A percentile compares a stretch with the other conserved stretches of the same genome.
phyloP scores from a whole-genome alignment of 495 filamentous ascomycete genomes.

The Hamigera avellanea region DNA sequence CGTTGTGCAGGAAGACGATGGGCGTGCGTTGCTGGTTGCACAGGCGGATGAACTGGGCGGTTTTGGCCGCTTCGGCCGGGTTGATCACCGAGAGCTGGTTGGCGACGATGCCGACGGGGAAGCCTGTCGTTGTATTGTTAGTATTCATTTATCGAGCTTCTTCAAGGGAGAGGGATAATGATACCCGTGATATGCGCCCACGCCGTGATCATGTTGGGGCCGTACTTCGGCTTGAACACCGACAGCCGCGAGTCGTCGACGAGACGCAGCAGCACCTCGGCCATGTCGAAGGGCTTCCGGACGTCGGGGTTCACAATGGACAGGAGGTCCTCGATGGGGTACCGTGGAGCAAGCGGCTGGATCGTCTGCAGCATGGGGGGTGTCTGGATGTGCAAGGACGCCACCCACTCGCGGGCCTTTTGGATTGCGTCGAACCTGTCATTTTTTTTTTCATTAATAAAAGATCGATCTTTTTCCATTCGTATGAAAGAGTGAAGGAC shows the following conservation, averaged over 20 bases:
- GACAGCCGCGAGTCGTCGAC: conserved; percentile 18
- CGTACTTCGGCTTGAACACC: conserved; percentile 19
- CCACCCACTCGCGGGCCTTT: conserved; percentile 21
- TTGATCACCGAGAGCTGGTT: conserved; percentile 21
- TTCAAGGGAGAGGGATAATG: neutral
- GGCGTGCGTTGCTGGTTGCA: conserved; percentile 21
- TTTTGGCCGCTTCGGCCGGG: conserved; percentile 17
- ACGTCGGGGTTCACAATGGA: conserved; percentile 19
- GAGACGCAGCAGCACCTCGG: conserved; percentile 18
- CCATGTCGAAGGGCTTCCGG: conserved; percentile 21
- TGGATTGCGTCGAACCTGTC: conserved; percentile 23
- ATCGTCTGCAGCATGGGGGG: conserved; percentile 1
- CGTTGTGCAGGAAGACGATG: conserved; percentile 24
- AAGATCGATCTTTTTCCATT: too few relatives aligned
- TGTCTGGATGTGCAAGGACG: conserved; percentile 8
- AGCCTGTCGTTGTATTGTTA: neutral
- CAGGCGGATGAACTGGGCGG: conserved; percentile 18
- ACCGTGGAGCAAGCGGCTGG: conserved; percentile 6
- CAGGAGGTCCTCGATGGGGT: conserved; percentile 14
- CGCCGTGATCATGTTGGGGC: conserved; percentile 16
- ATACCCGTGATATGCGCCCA: conserved; percentile 21
- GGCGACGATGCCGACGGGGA: conserved; percentile 19
- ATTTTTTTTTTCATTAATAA: too few relatives aligned
- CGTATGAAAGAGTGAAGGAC: neutral
- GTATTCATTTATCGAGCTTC: conserved; percentile 6